phyloP scores from a whole-genome alignment of 2,329 filamentous ascomycete species.

The Pestalotiopsis fici region DNA sequence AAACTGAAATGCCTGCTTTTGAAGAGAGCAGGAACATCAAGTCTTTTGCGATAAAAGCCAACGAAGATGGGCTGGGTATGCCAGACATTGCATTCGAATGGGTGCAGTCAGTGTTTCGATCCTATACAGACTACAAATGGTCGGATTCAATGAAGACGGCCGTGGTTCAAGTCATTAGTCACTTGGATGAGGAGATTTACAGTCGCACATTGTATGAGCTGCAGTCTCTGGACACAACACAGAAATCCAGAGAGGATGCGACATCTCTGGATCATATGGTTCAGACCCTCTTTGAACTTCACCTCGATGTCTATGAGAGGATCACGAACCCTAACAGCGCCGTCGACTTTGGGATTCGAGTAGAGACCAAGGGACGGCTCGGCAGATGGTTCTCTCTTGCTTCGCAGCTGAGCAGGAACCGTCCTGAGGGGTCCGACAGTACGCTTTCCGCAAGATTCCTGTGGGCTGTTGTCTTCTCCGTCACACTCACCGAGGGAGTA shows the following conservation, averaged over 20 bases:
- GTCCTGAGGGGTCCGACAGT: slow-evolving; percentile 34
- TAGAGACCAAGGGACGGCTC: slow-evolving; percentile 51
- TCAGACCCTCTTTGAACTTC: slow-evolving; percentile 63
- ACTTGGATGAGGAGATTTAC: slow-evolving; percentile 54
- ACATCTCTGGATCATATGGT: slow-evolving; percentile 43
- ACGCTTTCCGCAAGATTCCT: slow-evolving; percentile 53
- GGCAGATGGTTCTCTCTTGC: slow-evolving; percentile 54
- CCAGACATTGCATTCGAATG: slow-evolving; percentile 63
- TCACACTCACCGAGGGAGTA: slow-evolving; percentile 52
- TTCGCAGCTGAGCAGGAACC: slow-evolving; percentile 42
- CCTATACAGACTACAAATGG: slow-evolving; percentile 59
- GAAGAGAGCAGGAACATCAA: slow-evolving; percentile 54
- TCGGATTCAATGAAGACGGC: slow-evolving; percentile 56
- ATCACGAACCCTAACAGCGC: slow-evolving; percentile 58
- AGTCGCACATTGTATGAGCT: slow-evolving; percentile 46
- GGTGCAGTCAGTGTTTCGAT: slow-evolving; percentile 49
- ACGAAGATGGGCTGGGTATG: slow-evolving; percentile 52
- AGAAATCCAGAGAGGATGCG: slow-evolving; percentile 18
- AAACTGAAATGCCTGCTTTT: slow-evolving; percentile 47
- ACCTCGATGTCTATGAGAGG: slow-evolving; percentile 61
- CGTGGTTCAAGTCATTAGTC: slow-evolving; percentile 58
- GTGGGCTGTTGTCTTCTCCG: slow-evolving; percentile 57
- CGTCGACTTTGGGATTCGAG: slow-evolving; percentile 48
- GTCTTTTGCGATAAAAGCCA: slow-evolving; percentile 50
- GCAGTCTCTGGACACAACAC: slow-evolving; percentile 19